Conservation (phyloP, 1,139 yeast species). For the Spathaspora sp. region DNA sequence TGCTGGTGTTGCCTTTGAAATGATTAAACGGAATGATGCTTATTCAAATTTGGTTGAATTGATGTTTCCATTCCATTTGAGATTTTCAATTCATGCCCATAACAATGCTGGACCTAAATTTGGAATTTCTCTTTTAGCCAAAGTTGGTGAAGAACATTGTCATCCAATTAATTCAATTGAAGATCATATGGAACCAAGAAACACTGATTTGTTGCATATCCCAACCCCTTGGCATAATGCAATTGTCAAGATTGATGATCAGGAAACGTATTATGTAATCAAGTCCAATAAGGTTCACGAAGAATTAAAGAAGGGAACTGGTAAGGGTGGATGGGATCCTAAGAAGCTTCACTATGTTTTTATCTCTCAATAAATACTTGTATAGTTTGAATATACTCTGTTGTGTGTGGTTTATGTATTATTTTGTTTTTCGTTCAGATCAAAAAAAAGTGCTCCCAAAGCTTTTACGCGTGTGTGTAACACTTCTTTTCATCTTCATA, state of each 20-base stretch:
- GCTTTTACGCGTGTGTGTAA: not conserved
- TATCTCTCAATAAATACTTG: slow-evolving; percentile 8
- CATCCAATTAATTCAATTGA: slow-evolving; percentile 30
- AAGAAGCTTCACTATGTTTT: slow-evolving; percentile 14
- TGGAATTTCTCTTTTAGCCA: slow-evolving; percentile 48
- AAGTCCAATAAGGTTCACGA: slow-evolving; percentile 25
- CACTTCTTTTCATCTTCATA: not conserved
- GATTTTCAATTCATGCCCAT: slow-evolving; percentile 64
- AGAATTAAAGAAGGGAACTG: slow-evolving; percentile 24
- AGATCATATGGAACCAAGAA: slow-evolving; percentile 26
- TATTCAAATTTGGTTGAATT: slow-evolving; percentile 62
- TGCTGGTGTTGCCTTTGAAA: slow-evolving; percentile 57
- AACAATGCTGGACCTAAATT: slow-evolving; percentile 57
- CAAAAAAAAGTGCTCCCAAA: not conserved
- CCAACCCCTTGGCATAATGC: slow-evolving; percentile 71
- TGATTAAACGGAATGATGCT: slow-evolving; percentile 65
- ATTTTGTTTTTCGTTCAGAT: not conserved
- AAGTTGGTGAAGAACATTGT: slow-evolving; percentile 38
- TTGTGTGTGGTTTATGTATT: not conserved
- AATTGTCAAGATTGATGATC: slow-evolving; percentile 41
- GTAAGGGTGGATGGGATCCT: slow-evolving; percentile 26
- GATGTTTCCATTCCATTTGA: slow-evolving; percentile 56
- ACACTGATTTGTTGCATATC: slow-evolving; percentile 53
- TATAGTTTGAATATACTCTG: not conserved
- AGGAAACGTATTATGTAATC: slow-evolving; percentile 25